Percentiles rank a stretch among this genome's conserved stretches.
These are phyloP conservation scores for Drosera capensis DNA, from an alignment of 148 eudicot genomes.

Conservation along the genomic window DNA sequence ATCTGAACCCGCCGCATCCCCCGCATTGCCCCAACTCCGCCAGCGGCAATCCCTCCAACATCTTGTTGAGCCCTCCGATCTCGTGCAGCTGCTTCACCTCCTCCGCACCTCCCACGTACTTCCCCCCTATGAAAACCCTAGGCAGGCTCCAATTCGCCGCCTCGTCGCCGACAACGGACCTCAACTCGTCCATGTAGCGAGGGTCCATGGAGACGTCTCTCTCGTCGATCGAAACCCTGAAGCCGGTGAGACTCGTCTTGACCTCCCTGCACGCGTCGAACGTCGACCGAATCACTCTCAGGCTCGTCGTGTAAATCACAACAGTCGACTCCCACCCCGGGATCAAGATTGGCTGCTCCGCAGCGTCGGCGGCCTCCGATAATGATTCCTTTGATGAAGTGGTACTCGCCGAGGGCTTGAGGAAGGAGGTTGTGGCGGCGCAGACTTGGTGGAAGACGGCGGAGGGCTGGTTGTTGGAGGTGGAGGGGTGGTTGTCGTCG, in stretches of 20 bases:
- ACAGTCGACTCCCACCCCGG: constrained; percentile 3
- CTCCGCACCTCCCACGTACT: constrained; percentile 33
- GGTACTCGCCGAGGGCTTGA: constrained; percentile 15
- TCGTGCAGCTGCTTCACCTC: constrained; percentile 30
- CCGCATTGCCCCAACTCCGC: constrained; percentile 8
- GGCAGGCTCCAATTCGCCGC: constrained; percentile 13
- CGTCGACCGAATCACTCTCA: constrained; percentile 23
- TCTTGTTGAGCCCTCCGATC: constrained; percentile 20
- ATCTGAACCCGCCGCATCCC: constrained; percentile 16
- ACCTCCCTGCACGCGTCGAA: constrained; percentile 34
- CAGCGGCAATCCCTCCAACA: constrained; percentile 14
- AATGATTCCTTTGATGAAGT: neutral
- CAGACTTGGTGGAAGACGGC: constrained; percentile 22
- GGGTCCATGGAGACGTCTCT: constrained; percentile 38
- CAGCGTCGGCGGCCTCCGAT: constrained; percentile 12
- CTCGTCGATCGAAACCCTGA: constrained; percentile 33
- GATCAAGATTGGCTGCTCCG: constrained; percentile 2
- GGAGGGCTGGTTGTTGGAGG: constrained; percentile 6
- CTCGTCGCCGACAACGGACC: constrained; percentile 2
- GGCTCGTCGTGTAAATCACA: constrained; percentile 29
- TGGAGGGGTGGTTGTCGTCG: neutral
- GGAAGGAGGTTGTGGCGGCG: constrained; percentile 2
- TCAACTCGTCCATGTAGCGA: constrained; percentile 17
- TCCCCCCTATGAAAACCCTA: constrained; percentile 27
- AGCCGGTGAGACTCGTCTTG: constrained; percentile 17